Evolutionary conservation across 2,329 filamentous ascomycete species (phyloP).

Genomic region (Cytospora paraplurivora): DNA sequence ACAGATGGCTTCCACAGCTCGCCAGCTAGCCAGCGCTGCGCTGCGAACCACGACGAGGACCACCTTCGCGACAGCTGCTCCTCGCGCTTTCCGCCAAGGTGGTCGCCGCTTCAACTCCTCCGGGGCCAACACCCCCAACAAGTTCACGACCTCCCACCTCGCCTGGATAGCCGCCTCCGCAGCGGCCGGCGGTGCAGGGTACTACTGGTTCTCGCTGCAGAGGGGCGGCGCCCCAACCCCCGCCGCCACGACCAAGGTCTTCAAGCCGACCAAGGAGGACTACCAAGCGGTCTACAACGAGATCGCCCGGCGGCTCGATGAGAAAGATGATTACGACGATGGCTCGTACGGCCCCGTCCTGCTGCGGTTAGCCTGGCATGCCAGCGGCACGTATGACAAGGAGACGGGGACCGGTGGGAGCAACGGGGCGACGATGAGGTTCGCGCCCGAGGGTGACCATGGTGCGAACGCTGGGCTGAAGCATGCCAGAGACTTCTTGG

Average conservation of each 20-base stretch:
- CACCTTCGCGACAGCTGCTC: slow-evolving; percentile 56
- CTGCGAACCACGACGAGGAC: slow-evolving; percentile 61
- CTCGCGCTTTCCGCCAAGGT: slow-evolving; percentile 72
- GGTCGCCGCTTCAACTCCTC: slow-evolving; percentile 80
- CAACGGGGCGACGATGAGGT: slow-evolving; percentile 97
- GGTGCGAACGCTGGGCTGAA: slow-evolving; percentile 92
- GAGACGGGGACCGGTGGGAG: slow-evolving; percentile 86
- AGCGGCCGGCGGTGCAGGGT: slow-evolving; percentile 62
- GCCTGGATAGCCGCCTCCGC: slow-evolving; percentile 62
- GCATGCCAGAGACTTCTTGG: slow-evolving; percentile 86
- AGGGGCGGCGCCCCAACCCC: slow-evolving; percentile 48
- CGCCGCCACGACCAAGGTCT: slow-evolving; percentile 54
- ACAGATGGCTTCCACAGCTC: slow-evolving; percentile 52
- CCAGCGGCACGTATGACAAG: slow-evolving; percentile 88
- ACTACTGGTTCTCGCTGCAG: slow-evolving; percentile 63
- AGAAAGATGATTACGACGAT: slow-evolving; percentile 95
- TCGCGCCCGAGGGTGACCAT: slow-evolving; percentile 84
- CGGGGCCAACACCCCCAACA: slow-evolving; percentile 53
- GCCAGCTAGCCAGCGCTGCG: slow-evolving; percentile 59
- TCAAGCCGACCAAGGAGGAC: slow-evolving; percentile 76
- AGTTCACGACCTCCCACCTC: slow-evolving; percentile 49
- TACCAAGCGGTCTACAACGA: slow-evolving; percentile 96
- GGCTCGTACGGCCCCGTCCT: slow-evolving; percentile 94
- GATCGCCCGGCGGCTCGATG: slow-evolving; percentile 76
- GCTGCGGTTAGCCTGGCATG: slow-evolving; percentile 90